Base-by-base conservation (phyloP, 768 basidiomycete species). In the Tubosaeta sp. region DNA sequence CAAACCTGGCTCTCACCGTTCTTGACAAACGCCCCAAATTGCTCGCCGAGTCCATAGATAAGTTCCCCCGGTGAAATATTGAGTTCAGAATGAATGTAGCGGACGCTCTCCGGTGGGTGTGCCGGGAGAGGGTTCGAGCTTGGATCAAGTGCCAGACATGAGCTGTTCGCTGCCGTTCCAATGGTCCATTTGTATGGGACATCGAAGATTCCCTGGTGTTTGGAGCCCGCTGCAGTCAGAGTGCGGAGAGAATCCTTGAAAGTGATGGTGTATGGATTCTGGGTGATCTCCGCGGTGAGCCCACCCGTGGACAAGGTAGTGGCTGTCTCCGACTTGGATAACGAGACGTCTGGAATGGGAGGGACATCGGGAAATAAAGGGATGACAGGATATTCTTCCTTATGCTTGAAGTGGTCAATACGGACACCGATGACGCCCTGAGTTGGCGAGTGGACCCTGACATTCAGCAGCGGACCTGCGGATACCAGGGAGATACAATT, bases 11-110 rank as follows among this genome's bases (percentile, higher is more conserved):
- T 59, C 76, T 51, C 67, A 78, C 86, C 86, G 56, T 88, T 87
- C 73, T 88, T 89, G 7, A 86, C 77, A 52, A 89, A 83, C 9
- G 85, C 74, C 3, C 83, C 82, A 62, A 89, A 88, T 49, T 86
- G 81, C 67, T 89, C 86, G 43, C 87, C 87, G 13, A 87, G 72
- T 4, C 86, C 86, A 60, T 87, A 88, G 19, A 89, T 74, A 38
- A 81, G 76, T 66, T 87, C 86, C 18, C 84, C 86, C 0, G 85
- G 84, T 22, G 81, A 79, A 7, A 84, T 67, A 51, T 80, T 82
- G 27, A 89, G 72, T 73, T 79, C 85, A 44, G 81, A 59, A n/a
- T 57, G 77, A 40, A 79, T 66, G 58, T 82, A 81, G 22, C 77
- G 68, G 31, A 78, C 68, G 9, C 64, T 61, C 41, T 69, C 72